phyloP scores from a whole-genome alignment of 1,284 basidiomycete species.

The Puccinia horiana region DNA sequence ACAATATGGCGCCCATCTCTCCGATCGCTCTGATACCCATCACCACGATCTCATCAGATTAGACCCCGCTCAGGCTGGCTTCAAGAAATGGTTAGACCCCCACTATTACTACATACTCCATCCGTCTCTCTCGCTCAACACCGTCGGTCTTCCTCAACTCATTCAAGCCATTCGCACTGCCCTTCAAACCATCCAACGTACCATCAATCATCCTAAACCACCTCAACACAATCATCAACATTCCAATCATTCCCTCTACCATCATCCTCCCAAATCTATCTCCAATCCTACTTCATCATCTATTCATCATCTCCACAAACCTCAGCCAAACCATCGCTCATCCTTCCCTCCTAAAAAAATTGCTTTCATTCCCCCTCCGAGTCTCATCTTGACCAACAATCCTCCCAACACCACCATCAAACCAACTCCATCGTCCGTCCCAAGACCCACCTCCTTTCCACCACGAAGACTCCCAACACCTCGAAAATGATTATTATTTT shows the following conservation, averaged over 20 bases:
- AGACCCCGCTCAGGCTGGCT: neutral
- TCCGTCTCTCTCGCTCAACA: neutral
- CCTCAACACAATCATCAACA: neutral
- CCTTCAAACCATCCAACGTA: neutral
- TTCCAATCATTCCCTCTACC: neutral
- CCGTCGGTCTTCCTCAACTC: neutral
- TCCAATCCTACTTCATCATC: neutral
- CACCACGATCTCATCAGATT: neutral
- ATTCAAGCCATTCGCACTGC: neutral
- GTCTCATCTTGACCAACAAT: too few relatives aligned
- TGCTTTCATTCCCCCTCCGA: too few relatives aligned
- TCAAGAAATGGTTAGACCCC: conserved; percentile 5
- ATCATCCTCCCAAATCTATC: neutral
- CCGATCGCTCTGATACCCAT: neutral
- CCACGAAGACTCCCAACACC: too few relatives aligned
- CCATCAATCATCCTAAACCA: neutral
- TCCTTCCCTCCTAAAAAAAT: too few relatives aligned
- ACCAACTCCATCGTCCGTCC: too few relatives aligned
- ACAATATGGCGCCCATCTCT: conserved; percentile 25
- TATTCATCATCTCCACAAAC: too few relatives aligned
- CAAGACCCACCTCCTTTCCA: too few relatives aligned
- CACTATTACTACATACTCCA: conserved; percentile 3
- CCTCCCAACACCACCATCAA: too few relatives aligned
- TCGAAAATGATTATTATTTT: too few relatives aligned
- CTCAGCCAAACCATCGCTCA: too few relatives aligned